Evolutionary conservation across 2,329 filamentous ascomycete genomes (phyloP), one percentile per base, ranked within the genome.

Genomic region (Teratosphaeria nubilosa): DNA sequence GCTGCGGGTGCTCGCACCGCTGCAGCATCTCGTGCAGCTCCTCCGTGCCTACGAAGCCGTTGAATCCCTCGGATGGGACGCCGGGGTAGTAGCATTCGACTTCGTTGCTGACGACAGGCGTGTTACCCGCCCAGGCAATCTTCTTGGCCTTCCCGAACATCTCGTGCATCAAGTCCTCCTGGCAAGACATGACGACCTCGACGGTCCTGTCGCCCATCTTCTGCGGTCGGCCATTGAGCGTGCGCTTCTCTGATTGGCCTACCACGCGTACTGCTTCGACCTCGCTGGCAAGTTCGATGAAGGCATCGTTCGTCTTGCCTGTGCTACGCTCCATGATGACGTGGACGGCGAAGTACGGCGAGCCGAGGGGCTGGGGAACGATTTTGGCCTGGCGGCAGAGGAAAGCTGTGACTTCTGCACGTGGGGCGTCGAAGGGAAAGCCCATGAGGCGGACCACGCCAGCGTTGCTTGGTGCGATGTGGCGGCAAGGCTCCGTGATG

Each of bases 261-360:
- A 75, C 68, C 3, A 73, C 66, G 13, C 68, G 66, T 16, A 69
- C 56, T 0, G 79, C 80, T 62, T 77, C 75, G 10, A 59, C 58
- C 0, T 58, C 53, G 20, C 61, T 67, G n/a, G 65, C 60, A 37
- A 81, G 73, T 57, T 82, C 80, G 45, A 80, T 72, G 62, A 74
- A 82, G 59, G 74, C 78, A 56, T 81, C 78, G 74, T 79, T 79
- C 0, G 80, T 82, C 70, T 82, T 82, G 20, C 77, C 78, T n/a
- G 78, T 80, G 24, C 77, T 75, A 24, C 79, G 77, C 61, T 82
- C 80, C 79, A 82, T 82, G 58, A 82, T 78, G 61, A 82, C 80
- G 62, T 82, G 80, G n/a, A 81, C 72, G 0, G 78, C 72, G 51
- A 71, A 76, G 30, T 77, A 79, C 5, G 70, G 62, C 5, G 67